Conservation (phyloP, 148 eudicot species). For the Diospyros lotus region DNA sequence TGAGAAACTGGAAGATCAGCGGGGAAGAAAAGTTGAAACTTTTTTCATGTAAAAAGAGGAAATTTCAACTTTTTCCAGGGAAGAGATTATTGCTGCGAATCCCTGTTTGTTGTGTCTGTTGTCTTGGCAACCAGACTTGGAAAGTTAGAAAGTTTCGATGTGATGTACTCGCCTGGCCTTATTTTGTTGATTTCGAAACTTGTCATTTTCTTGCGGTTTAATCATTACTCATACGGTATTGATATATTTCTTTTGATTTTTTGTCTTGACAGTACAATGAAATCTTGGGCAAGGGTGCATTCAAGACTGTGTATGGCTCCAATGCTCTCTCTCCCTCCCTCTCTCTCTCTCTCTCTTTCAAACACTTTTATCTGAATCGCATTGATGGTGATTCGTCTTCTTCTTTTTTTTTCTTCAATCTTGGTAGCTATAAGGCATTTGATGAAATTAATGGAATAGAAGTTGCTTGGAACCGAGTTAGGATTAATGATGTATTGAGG, state of each 20-base stretch:
- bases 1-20: neutral
- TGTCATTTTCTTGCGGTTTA: neutral
- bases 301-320: slow-evolving; percentile 3
- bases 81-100: too few species aligned
- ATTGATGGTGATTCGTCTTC: neutral
- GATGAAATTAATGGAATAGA: slow-evolving; percentile 12
- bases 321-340: too few species aligned
- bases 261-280: neutral
- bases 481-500: neutral
- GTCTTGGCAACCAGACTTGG: neutral
- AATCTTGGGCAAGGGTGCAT: slow-evolving; percentile 2
- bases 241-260: neutral
- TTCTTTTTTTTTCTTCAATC: neutral
- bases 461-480: slow-evolving; percentile 18
- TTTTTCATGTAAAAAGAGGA: neutral
- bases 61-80: too few species aligned
- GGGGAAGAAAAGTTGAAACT: neutral
- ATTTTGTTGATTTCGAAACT: neutral
- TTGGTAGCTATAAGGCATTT: slow-evolving; percentile 10
- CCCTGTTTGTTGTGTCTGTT: neutral
- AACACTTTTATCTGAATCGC: neutral
- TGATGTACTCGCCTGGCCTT: neutral
- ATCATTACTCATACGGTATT: neutral
- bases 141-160: neutral
- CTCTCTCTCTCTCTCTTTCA: too few species aligned